Conservation (phyloP, 306 rosid genomes). For the Lupinus albus region DNA sequence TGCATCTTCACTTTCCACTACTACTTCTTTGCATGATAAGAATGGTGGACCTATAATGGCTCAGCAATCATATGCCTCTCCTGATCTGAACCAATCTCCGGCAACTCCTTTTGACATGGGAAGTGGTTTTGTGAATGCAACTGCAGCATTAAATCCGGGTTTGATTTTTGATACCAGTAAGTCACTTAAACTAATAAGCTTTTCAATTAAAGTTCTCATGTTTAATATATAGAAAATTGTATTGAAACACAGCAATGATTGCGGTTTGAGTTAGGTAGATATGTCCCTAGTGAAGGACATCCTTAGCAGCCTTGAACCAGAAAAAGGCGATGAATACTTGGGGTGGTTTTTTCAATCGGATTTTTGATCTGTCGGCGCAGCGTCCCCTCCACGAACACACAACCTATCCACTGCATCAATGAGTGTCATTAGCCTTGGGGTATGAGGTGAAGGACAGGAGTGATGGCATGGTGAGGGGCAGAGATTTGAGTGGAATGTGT, state of each 20-base stretch:
- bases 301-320: too few relatives aligned
- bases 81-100: constrained; percentile 77
- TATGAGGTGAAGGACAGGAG: too few relatives aligned
- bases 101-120: constrained; percentile 98
- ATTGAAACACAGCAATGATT: constrained; percentile 1
- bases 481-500: too few relatives aligned
- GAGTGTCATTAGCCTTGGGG: too few relatives aligned
- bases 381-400: too few relatives aligned
- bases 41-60: constrained; percentile 81
- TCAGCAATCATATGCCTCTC: constrained; percentile 79
- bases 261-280: constrained; percentile 7
- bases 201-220: constrained; percentile 12
- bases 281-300: too few relatives aligned
- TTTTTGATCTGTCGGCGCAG: too few relatives aligned
- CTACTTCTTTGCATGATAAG: constrained; percentile 68
- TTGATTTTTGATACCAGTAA: constrained; percentile 85
- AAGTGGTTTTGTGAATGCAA: constrained; percentile 95
- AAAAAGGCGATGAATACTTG: too few relatives aligned
- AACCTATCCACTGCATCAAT: too few relatives aligned
- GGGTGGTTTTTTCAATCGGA: too few relatives aligned
- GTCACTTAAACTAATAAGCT: constrained; percentile 25
- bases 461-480: too few relatives aligned
- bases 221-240: constrained; percentile 1
- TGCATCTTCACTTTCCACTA: constrained; percentile 91
- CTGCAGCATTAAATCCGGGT: constrained; percentile 82